phyloP scores from a whole-genome alignment of 345 rosid genomes.

The Dipteronia sinensis region DNA sequence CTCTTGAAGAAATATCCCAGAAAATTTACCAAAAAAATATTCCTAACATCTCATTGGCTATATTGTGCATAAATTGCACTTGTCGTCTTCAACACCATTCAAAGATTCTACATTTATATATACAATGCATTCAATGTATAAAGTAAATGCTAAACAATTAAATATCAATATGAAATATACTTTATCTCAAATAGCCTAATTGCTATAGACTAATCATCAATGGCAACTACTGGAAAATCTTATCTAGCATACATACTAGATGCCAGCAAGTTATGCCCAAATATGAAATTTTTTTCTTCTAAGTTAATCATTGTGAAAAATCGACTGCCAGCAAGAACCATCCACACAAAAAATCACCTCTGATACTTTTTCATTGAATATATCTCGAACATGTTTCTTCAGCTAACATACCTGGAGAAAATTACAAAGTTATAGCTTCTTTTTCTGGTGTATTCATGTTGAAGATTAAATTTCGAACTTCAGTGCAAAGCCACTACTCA shows the following conservation, averaged over 20 bases:
- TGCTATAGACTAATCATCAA: background rate
- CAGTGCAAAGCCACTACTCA: constrained; percentile 11
- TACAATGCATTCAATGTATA: background rate
- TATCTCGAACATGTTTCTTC: constrained; percentile 14
- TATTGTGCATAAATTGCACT: background rate
- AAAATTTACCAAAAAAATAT: background rate
- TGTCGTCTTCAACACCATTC: background rate
- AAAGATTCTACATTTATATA: background rate
- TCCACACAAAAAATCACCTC: background rate
- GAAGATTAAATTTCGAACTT: background rate
- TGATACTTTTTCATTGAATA: background rate
- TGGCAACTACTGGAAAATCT: background rate
- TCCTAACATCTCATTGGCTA: background rate
- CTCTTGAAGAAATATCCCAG: background rate
- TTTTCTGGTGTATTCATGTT: background rate
- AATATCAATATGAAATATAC: constrained; percentile 4
- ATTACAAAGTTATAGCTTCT: background rate
- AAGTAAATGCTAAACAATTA: background rate
- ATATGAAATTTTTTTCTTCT: background rate
- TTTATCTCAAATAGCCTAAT: background rate
- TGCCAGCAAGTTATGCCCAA: background rate
- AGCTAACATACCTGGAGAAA: background rate
- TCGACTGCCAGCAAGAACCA: background rate
- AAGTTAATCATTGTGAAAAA: background rate
- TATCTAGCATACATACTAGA: background rate